A percentile compares a stretch with the other conserved stretches of the same genome.
These are phyloP conservation scores for Boletales sp. DNA, from an alignment of 768 basidiomycete species.

Conservation along the genomic window DNA sequence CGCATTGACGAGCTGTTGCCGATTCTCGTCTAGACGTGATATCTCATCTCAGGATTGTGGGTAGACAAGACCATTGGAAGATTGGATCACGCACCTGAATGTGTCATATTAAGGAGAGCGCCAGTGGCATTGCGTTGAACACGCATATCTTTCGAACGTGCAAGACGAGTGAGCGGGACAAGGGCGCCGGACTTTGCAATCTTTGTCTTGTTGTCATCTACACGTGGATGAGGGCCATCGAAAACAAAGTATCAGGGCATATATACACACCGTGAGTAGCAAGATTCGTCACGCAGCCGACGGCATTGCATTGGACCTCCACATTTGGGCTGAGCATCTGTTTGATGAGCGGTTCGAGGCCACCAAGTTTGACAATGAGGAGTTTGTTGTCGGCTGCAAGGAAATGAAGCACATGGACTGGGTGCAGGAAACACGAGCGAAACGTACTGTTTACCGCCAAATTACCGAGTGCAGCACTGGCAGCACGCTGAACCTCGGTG, in stretches of 20 bases:
- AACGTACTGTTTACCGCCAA: conserved; percentile 94
- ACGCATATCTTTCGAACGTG: conserved; percentile 98
- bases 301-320: conserved; percentile 99
- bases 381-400: conserved; percentile 93
- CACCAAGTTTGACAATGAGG: conserved; percentile 96
- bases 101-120: conserved; percentile 98
- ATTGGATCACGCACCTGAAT: conserved; percentile 66
- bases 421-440: conserved; percentile 14
- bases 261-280: conserved; percentile 85
- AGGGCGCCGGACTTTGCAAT: conserved; percentile 99
- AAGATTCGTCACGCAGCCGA: conserved; percentile 97
- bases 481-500: conserved; percentile 97
- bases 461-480: conserved; percentile 95
- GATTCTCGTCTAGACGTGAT: conserved; percentile 76
- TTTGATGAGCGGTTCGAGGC: conserved; percentile 94
- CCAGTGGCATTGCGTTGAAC: conserved; percentile 99
- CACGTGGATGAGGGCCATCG: conserved; percentile 9
- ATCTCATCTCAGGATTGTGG: conserved; percentile 3
- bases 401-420: conserved; percentile 8
- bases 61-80: background rate
- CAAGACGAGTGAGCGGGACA: conserved; percentile 92
- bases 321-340: conserved; percentile 99
- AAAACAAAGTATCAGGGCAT: background rate
- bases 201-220: conserved; percentile 99
- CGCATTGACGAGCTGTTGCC: conserved; percentile 96